phyloP scores from a whole-genome alignment of 768 basidiomycete species.

The Panus rudis region DNA sequence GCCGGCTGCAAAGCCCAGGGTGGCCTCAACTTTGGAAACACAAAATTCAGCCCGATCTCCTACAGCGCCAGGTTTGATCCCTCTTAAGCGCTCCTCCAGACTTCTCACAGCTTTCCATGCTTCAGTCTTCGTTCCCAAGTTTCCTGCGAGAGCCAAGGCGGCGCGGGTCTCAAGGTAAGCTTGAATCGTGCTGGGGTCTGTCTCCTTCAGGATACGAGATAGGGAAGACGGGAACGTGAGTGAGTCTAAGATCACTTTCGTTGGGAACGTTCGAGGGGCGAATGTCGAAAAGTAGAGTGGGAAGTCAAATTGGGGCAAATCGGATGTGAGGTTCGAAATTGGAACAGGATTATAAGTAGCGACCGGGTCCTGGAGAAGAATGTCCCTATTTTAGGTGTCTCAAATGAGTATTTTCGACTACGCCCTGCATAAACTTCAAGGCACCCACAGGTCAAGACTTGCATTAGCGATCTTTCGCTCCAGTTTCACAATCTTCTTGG shows the following conservation, averaged over 20 bases:
- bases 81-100: conserved; percentile 66
- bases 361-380: conserved; percentile 72
- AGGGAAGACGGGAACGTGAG: conserved; percentile 70
- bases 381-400: conserved; percentile 41
- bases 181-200: conserved; percentile 66
- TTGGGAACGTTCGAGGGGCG: conserved; percentile 68
- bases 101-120: conserved; percentile 71
- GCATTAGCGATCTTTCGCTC: conserved; percentile 74
- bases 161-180: conserved; percentile 83
- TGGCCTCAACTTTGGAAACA: conserved; percentile 58
- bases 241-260: conserved; percentile 73
- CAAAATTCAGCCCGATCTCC: conserved; percentile 84
- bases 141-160: conserved; percentile 58
- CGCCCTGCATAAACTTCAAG: not conserved
- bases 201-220: conserved; percentile 58
- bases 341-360: conserved; percentile 83
- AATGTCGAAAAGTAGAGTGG: conserved; percentile 82
- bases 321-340: conserved; percentile 58
- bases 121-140: conserved; percentile 68
- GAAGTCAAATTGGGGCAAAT: conserved; percentile 75
- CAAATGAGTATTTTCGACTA: not conserved
- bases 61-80: conserved; percentile 81
- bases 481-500: conserved; percentile 66
- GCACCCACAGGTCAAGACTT: conserved; percentile 68
- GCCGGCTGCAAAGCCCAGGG: conserved; percentile 85